phyloP scores from a whole-genome alignment of 2,329 filamentous ascomycete genomes.

The Ilyonectria robusta region DNA sequence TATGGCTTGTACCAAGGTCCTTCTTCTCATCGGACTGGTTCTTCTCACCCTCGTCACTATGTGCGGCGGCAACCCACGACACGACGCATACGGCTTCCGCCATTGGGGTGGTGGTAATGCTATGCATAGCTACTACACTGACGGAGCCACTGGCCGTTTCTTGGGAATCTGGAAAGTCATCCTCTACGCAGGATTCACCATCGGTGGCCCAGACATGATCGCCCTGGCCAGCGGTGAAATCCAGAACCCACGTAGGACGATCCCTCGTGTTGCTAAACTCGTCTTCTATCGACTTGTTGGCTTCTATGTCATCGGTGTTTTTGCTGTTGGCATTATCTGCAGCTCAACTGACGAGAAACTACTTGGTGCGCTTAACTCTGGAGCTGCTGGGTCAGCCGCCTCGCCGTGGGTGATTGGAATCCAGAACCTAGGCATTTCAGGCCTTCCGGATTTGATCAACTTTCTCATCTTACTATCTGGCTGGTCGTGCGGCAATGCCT shows the following conservation, averaged over 20 bases:
- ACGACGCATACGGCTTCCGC: constrained; percentile 76
- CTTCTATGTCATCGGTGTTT: constrained; percentile 78
- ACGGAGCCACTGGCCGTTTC: constrained; percentile 71
- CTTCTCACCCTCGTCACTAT: constrained; percentile 77
- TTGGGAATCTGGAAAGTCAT: constrained; percentile 69
- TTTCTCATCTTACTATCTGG: constrained; percentile 72
- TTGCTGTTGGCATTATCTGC: constrained; percentile 67
- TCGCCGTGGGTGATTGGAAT: constrained; percentile 76
- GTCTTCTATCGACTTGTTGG: constrained; percentile 80
- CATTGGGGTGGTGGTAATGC: constrained; percentile 60
- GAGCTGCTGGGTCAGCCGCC: constrained; percentile 65
- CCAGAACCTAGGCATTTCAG: constrained; percentile 64
- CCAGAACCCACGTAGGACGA: constrained; percentile 73
- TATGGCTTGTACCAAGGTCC: constrained; percentile 69
- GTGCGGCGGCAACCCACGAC: constrained; percentile 76
- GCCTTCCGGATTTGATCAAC: constrained; percentile 69
- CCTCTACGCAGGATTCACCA: constrained; percentile 78
- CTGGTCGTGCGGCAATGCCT: constrained; percentile 61
- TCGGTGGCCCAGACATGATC: constrained; percentile 78
- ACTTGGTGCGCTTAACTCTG: constrained; percentile 64
- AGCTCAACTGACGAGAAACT: constrained; percentile 62
- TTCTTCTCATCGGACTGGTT: constrained; percentile 68
- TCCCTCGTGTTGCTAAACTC: constrained; percentile 79
- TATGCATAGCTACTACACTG: constrained; percentile 53
- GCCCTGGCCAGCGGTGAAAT: constrained; percentile 70